Conservation (phyloP, 192 early-diverging fungal genomes). For the Coemansia sp. region DNA sequence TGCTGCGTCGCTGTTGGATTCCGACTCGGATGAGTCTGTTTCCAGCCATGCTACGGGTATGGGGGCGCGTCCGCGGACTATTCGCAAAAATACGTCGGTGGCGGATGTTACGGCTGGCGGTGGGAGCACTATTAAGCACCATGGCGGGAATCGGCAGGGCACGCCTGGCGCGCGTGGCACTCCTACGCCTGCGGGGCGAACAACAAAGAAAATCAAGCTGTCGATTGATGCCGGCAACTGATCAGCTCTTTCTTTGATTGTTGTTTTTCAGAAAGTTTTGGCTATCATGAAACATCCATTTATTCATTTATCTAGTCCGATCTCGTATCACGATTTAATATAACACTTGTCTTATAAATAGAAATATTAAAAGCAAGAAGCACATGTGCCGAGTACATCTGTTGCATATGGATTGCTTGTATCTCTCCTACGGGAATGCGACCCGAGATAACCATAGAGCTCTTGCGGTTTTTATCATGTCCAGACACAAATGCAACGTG, state of each 20-base stretch:
- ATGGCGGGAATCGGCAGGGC: conserved; percentile 22
- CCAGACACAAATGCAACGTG: neutral
- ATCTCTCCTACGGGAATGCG: too few species aligned
- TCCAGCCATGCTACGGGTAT: conserved; percentile 2
- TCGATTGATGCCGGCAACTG: conserved; percentile 29
- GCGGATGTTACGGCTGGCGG: conserved; percentile 2
- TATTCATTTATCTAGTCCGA: neutral
- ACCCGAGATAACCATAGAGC: too few species aligned
- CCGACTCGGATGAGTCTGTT: conserved; percentile 42
- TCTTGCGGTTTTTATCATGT: neutral
- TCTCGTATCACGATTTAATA: conserved; percentile 8
- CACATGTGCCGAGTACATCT: neutral
- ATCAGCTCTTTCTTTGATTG: neutral
- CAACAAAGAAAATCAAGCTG: conserved; percentile 44
- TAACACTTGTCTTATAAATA: too few species aligned
- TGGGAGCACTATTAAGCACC: conserved; percentile 50
- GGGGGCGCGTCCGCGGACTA: neutral
- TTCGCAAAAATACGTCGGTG: conserved; percentile 1
- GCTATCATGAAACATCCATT: neutral
- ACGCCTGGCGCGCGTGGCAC: conserved; percentile 23
- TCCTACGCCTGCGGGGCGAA: conserved; percentile 21
- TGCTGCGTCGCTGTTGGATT: conserved; percentile 47
- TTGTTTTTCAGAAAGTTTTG: neutral
- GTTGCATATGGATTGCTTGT: too few species aligned
- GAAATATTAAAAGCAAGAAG: too few species aligned